A percentile compares a stretch with the other conserved stretches of the same genome.
These are phyloP conservation scores for Euphrasia confusa DNA, from an alignment of 257 asterid genomes.

Conservation along the genomic window DNA sequence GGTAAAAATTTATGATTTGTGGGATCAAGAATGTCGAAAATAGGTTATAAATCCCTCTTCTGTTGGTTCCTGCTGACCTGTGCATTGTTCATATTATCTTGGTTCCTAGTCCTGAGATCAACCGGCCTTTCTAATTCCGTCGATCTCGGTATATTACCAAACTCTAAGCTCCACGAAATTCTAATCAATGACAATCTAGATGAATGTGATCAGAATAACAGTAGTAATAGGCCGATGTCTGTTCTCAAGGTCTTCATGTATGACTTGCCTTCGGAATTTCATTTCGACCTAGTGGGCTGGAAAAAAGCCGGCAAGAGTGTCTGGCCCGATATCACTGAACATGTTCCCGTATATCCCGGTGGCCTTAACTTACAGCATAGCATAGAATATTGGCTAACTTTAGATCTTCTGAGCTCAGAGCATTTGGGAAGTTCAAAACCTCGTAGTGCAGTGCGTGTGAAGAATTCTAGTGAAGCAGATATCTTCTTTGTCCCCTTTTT, in stretches of 20 bases:
- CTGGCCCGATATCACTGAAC: slow-evolving; percentile 67
- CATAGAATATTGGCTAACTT: slow-evolving; percentile 85
- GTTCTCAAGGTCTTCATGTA: slow-evolving; percentile 81
- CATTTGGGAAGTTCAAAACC: slow-evolving; percentile 29
- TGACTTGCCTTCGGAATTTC: slow-evolving; percentile 81
- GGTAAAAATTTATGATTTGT: neutral
- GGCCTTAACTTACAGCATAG: slow-evolving; percentile 95
- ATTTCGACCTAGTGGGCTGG: slow-evolving; percentile 69
- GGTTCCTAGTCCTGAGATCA: slow-evolving; percentile 65
- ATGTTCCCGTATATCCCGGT: slow-evolving; percentile 77
- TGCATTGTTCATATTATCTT: slow-evolving; percentile 56
- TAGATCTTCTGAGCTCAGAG: slow-evolving; percentile 75
- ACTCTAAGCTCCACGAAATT: slow-evolving; percentile 36
- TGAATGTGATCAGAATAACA: slow-evolving; percentile 32
- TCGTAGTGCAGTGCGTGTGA: slow-evolving; percentile 58
- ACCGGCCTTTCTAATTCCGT: slow-evolving; percentile 39
- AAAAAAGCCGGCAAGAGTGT: slow-evolving; percentile 40
- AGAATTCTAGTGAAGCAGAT: slow-evolving; percentile 82
- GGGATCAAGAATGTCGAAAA: slow-evolving; percentile 37
- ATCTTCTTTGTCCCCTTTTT: slow-evolving; percentile 86
- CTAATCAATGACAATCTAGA: slow-evolving; percentile 25
- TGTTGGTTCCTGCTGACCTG: slow-evolving; percentile 59
- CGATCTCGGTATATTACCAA: slow-evolving; percentile 43
- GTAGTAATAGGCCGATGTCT: slow-evolving; percentile 16
- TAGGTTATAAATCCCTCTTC: slow-evolving; percentile 58